Evolutionary conservation across 805 yeast genomes (phyloP), one percentile per base, ranked within the genome.

Genomic region (Isabelozyma pseudorhagii): DNA sequence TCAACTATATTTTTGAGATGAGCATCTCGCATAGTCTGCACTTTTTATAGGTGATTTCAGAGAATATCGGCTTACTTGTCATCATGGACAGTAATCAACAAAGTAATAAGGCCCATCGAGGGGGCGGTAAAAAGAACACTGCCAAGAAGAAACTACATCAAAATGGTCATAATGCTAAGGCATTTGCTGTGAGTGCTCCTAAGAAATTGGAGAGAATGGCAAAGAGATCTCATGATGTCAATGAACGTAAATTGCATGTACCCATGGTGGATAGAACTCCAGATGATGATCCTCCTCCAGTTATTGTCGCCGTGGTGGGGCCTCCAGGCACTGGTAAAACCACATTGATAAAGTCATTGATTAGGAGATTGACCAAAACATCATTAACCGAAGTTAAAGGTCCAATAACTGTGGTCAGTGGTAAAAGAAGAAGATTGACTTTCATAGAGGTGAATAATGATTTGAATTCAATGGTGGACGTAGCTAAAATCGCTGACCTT

Each of bases 311-410:
- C 0, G 96, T 94, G 7, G 97, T 94, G 10, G 99, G 99, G 0
- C 99, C 99, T 10, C 96, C 97, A 8, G 99, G 99, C 13, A 94
- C 98, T 0, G 99, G 99, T 55, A 94, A 94, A 64, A 83, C 97
- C 13, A 93, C 98, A 0, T 75, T 94, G 61, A 89, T 94, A 61
- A 86, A 90, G 65, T 90, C 97, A 6, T 74, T 94, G 48, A 90
- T 94, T 5, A 80, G 93, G 68, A 75, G 97, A 64, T 79, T 89
- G 67, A 83, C 98, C 5, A 94, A 94, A 67, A 89, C 96, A 28
- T 81, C 94, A 0, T 68, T 94, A 42, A 76, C 82, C 34, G 98
- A 94, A 57, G 81, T 94, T 48, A 89, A 89, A 60, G 99, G 99
- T 8, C 98, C 99, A 13, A 85, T 96, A 45, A 94, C 99, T 0